Percentiles rank a stretch among this genome's conserved stretches.
Conservation (phyloP, 2,329 filamentous ascomycete species). For the Cladosporium sphaerospermum region DNA sequence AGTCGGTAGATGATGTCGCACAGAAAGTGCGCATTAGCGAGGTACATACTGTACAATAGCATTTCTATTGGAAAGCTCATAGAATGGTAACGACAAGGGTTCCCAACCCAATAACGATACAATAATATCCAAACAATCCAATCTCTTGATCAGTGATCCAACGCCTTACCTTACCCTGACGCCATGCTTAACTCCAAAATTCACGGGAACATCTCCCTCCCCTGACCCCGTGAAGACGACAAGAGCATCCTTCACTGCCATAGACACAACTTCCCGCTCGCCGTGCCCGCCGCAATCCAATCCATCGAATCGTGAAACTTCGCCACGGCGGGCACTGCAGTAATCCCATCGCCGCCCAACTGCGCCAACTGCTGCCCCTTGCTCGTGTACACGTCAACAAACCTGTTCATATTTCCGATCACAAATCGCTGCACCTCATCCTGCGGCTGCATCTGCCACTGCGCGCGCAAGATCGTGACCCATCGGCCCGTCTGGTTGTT, state of each 20-base stretch:
- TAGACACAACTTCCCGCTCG: conserved; percentile 84
- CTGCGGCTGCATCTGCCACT: conserved; percentile 77
- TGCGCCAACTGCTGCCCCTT: conserved; percentile 85
- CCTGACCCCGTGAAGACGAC: neutral
- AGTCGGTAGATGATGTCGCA: neutral
- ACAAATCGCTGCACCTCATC: conserved; percentile 81
- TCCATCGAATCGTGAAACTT: conserved; percentile 81
- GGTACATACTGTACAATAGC: neutral
- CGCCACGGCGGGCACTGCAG: conserved; percentile 86
- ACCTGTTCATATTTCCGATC: conserved; percentile 86
- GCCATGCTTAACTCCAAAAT: neutral
- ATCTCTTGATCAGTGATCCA: neutral
- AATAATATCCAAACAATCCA: no score
- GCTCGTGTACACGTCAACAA: conserved; percentile 81
- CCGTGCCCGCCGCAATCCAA: conserved; percentile 89
- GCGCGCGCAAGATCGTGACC: conserved; percentile 80
- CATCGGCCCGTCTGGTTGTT: conserved; percentile 95
- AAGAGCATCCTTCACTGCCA: conserved; percentile 46
- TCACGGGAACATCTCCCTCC: neutral
- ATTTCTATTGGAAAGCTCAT: neutral
- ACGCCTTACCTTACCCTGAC: neutral
- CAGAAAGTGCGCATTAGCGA: neutral
- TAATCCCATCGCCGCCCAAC: conserved; percentile 80
- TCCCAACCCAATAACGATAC: no score
- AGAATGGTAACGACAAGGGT: no score